Evolutionary conservation across 2,329 filamentous ascomycete species (phyloP).

Genomic region (Berkeleyomyces basicola): DNA sequence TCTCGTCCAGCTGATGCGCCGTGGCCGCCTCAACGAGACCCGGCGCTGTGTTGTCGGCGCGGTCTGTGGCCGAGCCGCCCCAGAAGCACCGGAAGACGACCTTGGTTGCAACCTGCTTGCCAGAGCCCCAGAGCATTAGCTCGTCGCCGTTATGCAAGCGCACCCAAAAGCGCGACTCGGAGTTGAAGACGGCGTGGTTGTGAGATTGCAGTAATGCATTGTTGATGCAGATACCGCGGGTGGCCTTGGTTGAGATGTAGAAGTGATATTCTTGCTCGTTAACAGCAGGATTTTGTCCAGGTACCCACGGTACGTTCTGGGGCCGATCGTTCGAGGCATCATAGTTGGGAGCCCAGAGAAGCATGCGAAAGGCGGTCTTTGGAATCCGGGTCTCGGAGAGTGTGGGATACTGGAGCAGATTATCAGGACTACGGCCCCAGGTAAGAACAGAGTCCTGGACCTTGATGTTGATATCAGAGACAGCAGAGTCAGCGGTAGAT

Average conservation of each 20-base stretch:
- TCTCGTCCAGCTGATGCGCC: constrained; percentile 31
- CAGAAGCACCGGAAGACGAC: constrained; percentile 38
- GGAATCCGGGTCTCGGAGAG: constrained; percentile 54
- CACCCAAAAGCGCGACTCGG: constrained; percentile 44
- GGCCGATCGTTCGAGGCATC: constrained; percentile 39
- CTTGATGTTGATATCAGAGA: constrained; percentile 44
- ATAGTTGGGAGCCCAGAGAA: constrained; percentile 55
- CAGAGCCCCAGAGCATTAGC: constrained; percentile 50
- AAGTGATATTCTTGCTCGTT: constrained; percentile 45
- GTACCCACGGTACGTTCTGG: constrained; percentile 29
- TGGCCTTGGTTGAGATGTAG: constrained; percentile 65
- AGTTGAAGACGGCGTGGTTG: constrained; percentile 34
- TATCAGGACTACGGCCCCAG: constrained; percentile 58
- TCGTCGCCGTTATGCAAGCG: constrained; percentile 62
- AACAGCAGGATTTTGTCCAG: constrained; percentile 17
- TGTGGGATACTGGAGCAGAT: constrained; percentile 50
- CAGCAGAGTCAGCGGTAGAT: constrained; percentile 47
- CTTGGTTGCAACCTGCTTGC: constrained; percentile 25
- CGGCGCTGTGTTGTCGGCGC: constrained; percentile 14
- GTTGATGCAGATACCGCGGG: constrained; percentile 62
- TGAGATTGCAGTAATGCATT: constrained; percentile 44
- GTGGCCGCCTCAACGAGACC: constrained; percentile 20
- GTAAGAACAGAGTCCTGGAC: constrained; percentile 52
- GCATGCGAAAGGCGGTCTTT: constrained; percentile 63
- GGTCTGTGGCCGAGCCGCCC: constrained; percentile 32